Base-by-base conservation (phyloP, 2,329 filamentous ascomycete genomes). In the Corinectria fuckeliana region DNA sequence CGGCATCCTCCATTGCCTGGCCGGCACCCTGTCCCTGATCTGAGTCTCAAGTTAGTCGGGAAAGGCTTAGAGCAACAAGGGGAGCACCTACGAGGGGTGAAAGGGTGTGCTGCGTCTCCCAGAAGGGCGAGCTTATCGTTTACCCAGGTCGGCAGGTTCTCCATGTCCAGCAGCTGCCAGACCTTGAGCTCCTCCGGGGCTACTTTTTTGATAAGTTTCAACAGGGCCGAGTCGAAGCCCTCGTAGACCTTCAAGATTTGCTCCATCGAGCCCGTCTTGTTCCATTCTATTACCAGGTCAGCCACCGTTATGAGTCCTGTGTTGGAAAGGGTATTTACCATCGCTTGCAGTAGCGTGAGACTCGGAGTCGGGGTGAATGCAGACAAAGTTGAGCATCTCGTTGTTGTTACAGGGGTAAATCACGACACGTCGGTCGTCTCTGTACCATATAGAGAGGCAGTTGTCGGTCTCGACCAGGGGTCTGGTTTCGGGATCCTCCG, bases 81-180 rank as follows among this genome's bases (percentile, higher is more conserved):
- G 4, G 1, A 7, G 14, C 18, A 53, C 65, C 26, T 14, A 67
- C 62, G 60, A 21, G 87, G 88, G 0, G 87, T 76, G 67, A 91
- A 90, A 0, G 88, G 87, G 70, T 91, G 88, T 0, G 87, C 88
- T 0, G 88, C 87, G 71, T 91, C 88, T 0, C 89, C 88, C 1
- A 91, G 71, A 0, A 90, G 71, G 1, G 81, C 86, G n/a, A 90
- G 68, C n/a, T 77, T 80, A 2, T 74, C 81, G 4, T 83, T 79
- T 0, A 78, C 76, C 83, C 86, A 91, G 0, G 73, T 78, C 0
- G 81, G 79, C 7, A 91, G 71, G 1, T 79, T 74, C 5, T 84
- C 81, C 83, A 89, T 88, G 63, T 91, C 88, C 10, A 88, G 71
- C 4, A 89, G 72, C 44, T 80, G 81, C 86, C 85, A 89, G 0